These are phyloP conservation scores for Sanghuangporus weigelae DNA, from an alignment of 1,284 basidiomycete species.

Conservation along the genomic window DNA sequence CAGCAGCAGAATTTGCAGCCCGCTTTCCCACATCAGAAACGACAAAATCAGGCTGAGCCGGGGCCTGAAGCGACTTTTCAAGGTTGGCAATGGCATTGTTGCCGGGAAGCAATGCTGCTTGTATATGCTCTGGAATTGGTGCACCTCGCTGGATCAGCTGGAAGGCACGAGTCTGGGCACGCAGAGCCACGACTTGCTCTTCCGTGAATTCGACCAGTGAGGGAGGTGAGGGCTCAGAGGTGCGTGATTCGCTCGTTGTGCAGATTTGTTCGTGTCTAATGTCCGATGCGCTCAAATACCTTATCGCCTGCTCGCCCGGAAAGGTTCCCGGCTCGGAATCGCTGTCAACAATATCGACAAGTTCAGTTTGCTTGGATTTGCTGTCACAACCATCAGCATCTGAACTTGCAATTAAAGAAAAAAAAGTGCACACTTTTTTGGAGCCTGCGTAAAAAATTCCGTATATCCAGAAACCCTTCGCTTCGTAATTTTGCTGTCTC, in stretches of 20 bases:
- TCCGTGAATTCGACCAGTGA: slow-evolving; percentile 77
- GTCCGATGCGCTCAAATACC: too few relatives aligned
- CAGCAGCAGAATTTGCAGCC: too few relatives aligned
- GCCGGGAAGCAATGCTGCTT: slow-evolving; percentile 61
- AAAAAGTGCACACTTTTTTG: neutral
- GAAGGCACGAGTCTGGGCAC: slow-evolving; percentile 88
- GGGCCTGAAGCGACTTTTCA: neutral
- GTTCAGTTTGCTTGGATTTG: neutral
- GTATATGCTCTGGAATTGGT: slow-evolving; percentile 77
- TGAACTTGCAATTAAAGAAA: neutral
- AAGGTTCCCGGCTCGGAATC: neutral
- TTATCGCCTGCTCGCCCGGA: too few relatives aligned
- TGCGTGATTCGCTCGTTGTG: neutral
- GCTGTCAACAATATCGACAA: neutral
- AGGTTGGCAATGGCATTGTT: slow-evolving; percentile 29
- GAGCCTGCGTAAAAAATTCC: neutral
- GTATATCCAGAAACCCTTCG: neutral
- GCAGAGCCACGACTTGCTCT: slow-evolving; percentile 81
- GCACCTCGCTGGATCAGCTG: slow-evolving; percentile 77
- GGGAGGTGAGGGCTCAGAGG: too few relatives aligned
- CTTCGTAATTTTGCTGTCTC: neutral
- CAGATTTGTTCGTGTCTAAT: too few relatives aligned
- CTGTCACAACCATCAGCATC: neutral
- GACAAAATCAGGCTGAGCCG: slow-evolving; percentile 53
- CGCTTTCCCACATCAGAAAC: slow-evolving; percentile 91